phyloP scores from a whole-genome alignment of 2,329 filamentous ascomycete species.

The Didymella keratinophila region DNA sequence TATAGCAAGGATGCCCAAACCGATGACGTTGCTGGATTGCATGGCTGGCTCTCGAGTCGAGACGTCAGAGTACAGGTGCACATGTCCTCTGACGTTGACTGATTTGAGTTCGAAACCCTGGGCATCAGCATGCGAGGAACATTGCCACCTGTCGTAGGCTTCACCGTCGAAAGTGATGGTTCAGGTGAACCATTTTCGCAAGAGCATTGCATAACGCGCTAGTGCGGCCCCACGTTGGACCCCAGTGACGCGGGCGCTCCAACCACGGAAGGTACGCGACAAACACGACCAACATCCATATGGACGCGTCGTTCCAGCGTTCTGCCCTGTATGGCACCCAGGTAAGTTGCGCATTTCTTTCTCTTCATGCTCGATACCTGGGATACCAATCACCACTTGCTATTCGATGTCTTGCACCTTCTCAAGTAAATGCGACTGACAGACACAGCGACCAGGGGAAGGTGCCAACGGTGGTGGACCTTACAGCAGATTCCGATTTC shows the following conservation, averaged over 20 bases:
- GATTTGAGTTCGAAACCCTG: not conserved
- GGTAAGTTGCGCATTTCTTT: conserved; percentile 23
- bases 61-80: not conserved
- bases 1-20: too few relatives aligned
- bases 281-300: conserved; percentile 24
- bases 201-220: not conserved
- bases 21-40: not conserved
- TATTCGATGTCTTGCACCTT: not conserved
- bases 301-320: conserved; percentile 30
- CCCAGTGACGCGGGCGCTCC: conserved; percentile 15
- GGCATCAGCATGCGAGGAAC: not conserved
- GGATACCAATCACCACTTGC: too few relatives aligned
- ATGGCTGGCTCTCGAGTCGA: not conserved
- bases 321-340: conserved; percentile 24
- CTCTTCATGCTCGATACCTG: not conserved
- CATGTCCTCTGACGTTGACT: not conserved
- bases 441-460: conserved; percentile 27
- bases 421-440: conserved; percentile 21
- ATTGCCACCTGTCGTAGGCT: not conserved
- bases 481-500: conserved; percentile 33
- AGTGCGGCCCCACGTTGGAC: conserved; percentile 3
- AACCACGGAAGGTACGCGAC: conserved; percentile 32
- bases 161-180: not conserved
- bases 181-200: not conserved
- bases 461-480: conserved; percentile 28